Evolutionary conservation across 108 stramenopile genomes (phyloP).

Genomic region (Skeletonema costatum): DNA sequence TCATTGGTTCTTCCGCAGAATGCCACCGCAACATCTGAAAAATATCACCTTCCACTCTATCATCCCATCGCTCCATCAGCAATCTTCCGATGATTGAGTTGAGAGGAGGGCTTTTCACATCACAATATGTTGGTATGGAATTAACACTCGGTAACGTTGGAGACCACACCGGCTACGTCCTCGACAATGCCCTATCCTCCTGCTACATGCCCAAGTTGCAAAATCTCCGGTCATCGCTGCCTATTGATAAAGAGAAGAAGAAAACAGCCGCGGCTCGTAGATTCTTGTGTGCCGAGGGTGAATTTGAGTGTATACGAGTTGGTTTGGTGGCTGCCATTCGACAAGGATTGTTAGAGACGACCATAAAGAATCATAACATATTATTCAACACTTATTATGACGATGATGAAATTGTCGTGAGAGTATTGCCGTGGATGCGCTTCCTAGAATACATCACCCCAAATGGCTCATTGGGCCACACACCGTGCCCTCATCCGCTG

Average conservation of each 20-base stretch:
- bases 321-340: background rate
- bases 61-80: no score
- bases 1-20: no score
- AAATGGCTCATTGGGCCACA: background rate
- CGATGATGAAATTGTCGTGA: background rate
- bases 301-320: background rate
- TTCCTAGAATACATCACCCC: background rate
- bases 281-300: background rate
- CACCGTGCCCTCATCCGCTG: background rate
- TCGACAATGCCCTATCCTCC: background rate
- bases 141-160: background rate
- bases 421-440: background rate
- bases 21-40: no score
- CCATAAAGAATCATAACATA: background rate
- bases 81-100: no score
- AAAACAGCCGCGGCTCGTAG: background rate
- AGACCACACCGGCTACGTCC: background rate
- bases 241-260: background rate
- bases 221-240: background rate
- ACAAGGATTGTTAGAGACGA: background rate
- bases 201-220: background rate
- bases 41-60: no score
- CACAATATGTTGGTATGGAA: no score
- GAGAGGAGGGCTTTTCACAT: no score
- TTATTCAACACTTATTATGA: background rate